Base-by-base conservation (phyloP, 495 filamentous ascomycete genomes). In the Sabuloglossum arenarium region DNA sequence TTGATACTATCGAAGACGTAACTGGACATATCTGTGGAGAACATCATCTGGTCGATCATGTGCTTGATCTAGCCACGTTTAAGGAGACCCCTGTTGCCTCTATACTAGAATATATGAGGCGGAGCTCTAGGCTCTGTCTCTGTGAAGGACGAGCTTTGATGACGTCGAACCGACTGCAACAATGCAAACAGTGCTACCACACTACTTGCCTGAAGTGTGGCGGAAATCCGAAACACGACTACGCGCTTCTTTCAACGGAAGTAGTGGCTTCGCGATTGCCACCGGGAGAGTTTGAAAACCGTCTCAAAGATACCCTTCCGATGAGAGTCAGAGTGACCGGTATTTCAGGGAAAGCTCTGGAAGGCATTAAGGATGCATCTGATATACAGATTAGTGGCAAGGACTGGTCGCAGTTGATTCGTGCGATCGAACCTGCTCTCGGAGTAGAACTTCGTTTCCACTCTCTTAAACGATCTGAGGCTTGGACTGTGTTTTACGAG, bases 191-290 rank as follows among this genome's bases (percentile, higher is more conserved):
- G 24, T 85, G 81, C 59, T 62, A 59, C 0, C 75, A 82, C 61
- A 79, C 76, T 8, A 69, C 71, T 12, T 84, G 81, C 61, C 60
- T 64, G 0, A 67, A 67, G 25, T 83, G 80, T 57, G 71, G 67
- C 9, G 75, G 75, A 4, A 76, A 77, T 34, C 81, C 81, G 4
- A 56, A 60, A 11, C 80, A 85, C 63, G 58, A 64, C 3, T 82
- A 78, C 58, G 43, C 58, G 8, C 54, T 51, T 43, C 49, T 61
- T 3, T n/a, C 39, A 23, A 55, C 12, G 31, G 51, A 60, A 31
- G 52, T 61, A 56, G 53, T 45, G 30, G 19, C 60, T 52, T 42
- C 45, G 63, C n/a, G 32, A 16, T 43, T 66, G 30, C 6, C 55
- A 5, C 76, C 80, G 21, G 51, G 67, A 32, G 63, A 69, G 6